Base-by-base conservation (phyloP, 805 yeast species). In the Cyberlindnera americana region DNA sequence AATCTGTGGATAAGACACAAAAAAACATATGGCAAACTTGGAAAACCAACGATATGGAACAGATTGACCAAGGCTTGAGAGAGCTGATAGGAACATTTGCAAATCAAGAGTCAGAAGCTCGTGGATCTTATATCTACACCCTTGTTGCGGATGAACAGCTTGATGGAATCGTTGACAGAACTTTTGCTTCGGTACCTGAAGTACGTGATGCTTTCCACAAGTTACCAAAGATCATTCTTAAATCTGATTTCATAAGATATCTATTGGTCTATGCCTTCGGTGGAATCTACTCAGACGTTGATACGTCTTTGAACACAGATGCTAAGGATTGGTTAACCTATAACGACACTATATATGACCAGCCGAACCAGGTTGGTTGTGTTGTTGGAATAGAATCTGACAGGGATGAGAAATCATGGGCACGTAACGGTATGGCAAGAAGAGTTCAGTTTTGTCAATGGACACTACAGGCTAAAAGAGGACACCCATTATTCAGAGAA, bases 191-290 rank as follows among this genome's bases (percentile, higher is more conserved):
- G 16, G 75, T 84, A 0, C 97, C 97, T 0, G 77, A 77, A 33
- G 85, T 91, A 3, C 66, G 78, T 1, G 70, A 73, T 46, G 96
- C 97, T 0, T 91, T 82, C 66, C 64, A 75, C 19, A 50, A 75
- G 26, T 64, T 91, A 76, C 98, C 98, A 2, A 78, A 76, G 53
- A 72, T 73, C 29, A 89, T 91, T 38, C 64, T 93, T 43, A 83
- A 83, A 57, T 97, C 97, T 0, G 99, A 91, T 61, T 91, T 91
- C 54, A 86, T 93, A 68, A 70, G 98, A 46, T 91, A 91, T 61
- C 67, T 91, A 52, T 77, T 91, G 14, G 64, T 91, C 17, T 83
- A 73, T 56, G 96, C 97, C 5, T 67, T 89, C 38, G 83, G 83
- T 32, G 83, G 83, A 16, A 67, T 74, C 15, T 77, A 77, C 53